phyloP scores from a whole-genome alignment of 108 stramenopile genomes.

The Cyclostephanos invisitatus region DNA sequence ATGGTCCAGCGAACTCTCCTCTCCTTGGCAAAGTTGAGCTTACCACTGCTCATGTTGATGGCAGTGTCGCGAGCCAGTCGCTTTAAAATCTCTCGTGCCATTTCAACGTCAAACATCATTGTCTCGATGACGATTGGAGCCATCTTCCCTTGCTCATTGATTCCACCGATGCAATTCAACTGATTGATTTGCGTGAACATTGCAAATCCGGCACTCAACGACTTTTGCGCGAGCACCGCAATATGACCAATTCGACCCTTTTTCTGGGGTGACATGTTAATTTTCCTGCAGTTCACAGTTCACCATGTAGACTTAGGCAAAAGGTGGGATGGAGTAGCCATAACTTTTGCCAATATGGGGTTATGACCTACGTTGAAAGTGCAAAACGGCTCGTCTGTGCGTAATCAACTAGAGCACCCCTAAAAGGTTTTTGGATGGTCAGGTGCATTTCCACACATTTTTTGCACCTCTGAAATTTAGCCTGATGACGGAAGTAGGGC shows the following conservation, averaged over 20 bases:
- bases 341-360: too few species aligned
- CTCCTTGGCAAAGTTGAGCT: not conserved
- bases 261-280: too few species aligned
- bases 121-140: not conserved
- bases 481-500: too few species aligned
- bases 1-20: conserved; percentile 14
- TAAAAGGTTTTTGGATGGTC: too few species aligned
- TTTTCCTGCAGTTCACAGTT: too few species aligned
- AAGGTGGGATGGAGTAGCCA: too few species aligned
- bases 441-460: too few species aligned
- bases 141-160: not conserved
- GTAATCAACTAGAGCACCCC: too few species aligned
- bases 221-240: not conserved
- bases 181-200: conserved; percentile 9
- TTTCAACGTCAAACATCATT: not conserved
- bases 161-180: not conserved
- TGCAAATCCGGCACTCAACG: not conserved
- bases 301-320: too few species aligned
- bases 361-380: too few species aligned
- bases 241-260: not conserved
- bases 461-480: too few species aligned
- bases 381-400: too few species aligned
- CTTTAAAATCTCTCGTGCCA: not conserved
- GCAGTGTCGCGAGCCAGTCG: not conserved
- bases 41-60: not conserved